Percentiles rank a stretch among this genome's conserved stretches.
Conservation (phyloP, 2,329 filamentous ascomycete genomes). For the Cercospora sp. region DNA sequence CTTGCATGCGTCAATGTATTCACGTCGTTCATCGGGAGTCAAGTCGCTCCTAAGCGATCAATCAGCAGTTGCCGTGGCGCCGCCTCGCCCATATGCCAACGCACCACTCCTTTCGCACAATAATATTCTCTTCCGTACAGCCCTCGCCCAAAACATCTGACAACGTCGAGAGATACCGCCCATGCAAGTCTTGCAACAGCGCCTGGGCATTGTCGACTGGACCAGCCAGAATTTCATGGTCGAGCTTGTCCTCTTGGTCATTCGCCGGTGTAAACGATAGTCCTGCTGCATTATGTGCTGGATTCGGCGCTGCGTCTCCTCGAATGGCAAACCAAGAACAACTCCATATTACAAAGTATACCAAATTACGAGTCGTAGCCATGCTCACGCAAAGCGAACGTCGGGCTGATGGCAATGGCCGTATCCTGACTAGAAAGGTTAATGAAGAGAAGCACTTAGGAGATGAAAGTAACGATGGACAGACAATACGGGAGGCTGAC, state of each 20-base stretch:
- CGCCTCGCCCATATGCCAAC: neutral
- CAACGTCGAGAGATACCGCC: constrained; percentile 1
- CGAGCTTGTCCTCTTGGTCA: neutral
- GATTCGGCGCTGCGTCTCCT: constrained; percentile 2
- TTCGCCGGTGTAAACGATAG: neutral
- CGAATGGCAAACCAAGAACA: neutral
- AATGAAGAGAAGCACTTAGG: neutral
- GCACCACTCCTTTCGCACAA: constrained; percentile 31
- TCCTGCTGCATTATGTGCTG: constrained; percentile 4
- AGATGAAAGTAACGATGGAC: neutral
- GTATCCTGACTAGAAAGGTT: neutral
- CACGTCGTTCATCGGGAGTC: constrained; percentile 22
- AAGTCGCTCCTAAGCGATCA: constrained; percentile 30
- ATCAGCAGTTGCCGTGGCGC: constrained; percentile 13
- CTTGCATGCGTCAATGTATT: constrained; percentile 25
- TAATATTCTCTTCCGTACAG: constrained; percentile 31
- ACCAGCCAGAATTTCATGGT: neutral
- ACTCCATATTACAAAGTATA: constrained; percentile 1
- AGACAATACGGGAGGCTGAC: neutral
- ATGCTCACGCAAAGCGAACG: neutral
- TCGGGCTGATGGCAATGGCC: neutral
- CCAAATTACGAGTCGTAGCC: neutral
- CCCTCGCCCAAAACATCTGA: neutral
- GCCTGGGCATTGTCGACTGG: neutral
- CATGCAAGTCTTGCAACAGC: constrained; percentile 9